Evolutionary conservation across 495 filamentous ascomycete genomes (phyloP), one percentile per base, ranked within the genome.

Genomic region (Lepraria neglecta): DNA sequence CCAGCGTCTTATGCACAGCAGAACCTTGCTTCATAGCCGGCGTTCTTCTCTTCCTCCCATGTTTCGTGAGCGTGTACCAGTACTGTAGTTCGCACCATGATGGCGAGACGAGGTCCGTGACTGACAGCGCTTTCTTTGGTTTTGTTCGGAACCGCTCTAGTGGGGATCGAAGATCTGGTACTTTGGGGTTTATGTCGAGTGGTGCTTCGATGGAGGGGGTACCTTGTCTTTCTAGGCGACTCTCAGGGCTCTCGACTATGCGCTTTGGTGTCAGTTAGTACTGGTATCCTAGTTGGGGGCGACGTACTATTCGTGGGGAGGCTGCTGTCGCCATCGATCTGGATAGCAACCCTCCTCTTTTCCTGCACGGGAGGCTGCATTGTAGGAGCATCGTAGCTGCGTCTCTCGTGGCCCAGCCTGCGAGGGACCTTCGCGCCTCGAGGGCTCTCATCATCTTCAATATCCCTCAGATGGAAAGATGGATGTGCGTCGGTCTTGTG

Each of bases 21-120:
- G 83, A 85, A 4, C 94, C 94, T 54, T 77, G 76, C 68, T 85
- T 87, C 94, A 98, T 98, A 1, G 88, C 90, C 11, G 81, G 70
- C 0, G 95, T 97, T 3, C 76, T 72, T 56, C 77, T 83, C 72
- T 86, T 91, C 66, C 78, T 80, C 19, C 95, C 95, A 67, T 87
- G 81, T 47, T 82, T 84, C 3, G 84, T 88, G 35, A 98, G 79
- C 0, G 82, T 86, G 75, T 91, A 97, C 79, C 83, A 88, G 66
- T 96, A 92, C 70, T 98, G 94, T 48, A 97, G 73, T 71, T 98
- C 95, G 71, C 94, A 98, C 94, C 94, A 98, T 10, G 91, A 83
- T 3, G 91, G 91, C 15, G 87, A 87, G 2, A 92, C 81, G 46
- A 98, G 70, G 72, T 98, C 94, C 3, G 90, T 89, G 5, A 98